Base-by-base conservation (phyloP, 2,329 filamentous ascomycete species). In the Pezicula neosporulosa region DNA sequence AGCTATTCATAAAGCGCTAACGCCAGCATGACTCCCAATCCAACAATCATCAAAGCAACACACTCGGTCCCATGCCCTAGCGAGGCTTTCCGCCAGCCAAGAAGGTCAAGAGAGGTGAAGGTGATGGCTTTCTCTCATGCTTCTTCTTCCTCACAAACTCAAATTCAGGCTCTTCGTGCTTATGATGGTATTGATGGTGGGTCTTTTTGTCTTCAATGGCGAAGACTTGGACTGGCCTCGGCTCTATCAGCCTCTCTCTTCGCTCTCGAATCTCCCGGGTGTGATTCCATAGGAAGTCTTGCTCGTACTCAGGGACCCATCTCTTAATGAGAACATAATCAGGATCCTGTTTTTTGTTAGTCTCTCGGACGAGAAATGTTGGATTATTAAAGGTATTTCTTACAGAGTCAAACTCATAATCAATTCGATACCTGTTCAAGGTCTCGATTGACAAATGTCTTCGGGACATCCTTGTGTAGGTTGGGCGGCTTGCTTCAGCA, bases 271-370 rank as follows among this genome's bases (percentile, higher is more conserved):
- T 66, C 41, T 77, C 72, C 55, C 77, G 77, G 3, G 87, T 90
- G 69, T 91, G 86, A 41, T 81, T 78, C 78, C 88, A 92, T 45
- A 90, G 77, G 51, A 82, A 73, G 52, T 89, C 80, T 62, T 90
- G 87, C 64, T 90, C 81, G 55, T 81, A 79, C 59, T 90, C 83
- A 4, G 82, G 80, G 47, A 91, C 82, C 82, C 82, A 89, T 50
- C 83, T 77, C 68, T 87, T 88, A 70, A 91, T 87, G 53, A 92
- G 69, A 50, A 91, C 74, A 60, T 82, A 91, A 44, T 87, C 82
- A 16, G 81, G 77, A 61, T 91, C 85, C 76, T 83, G 58, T 66
- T 47, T 71, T 50, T 13, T 60, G 63, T 68, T 70, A 82, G 58
- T 44, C n/a, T 33, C 24, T 24, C 24, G 5, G 24, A 24, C n/a